Conservation (phyloP, 108 stramenopile genomes). For the Discostella stelligeroides region DNA sequence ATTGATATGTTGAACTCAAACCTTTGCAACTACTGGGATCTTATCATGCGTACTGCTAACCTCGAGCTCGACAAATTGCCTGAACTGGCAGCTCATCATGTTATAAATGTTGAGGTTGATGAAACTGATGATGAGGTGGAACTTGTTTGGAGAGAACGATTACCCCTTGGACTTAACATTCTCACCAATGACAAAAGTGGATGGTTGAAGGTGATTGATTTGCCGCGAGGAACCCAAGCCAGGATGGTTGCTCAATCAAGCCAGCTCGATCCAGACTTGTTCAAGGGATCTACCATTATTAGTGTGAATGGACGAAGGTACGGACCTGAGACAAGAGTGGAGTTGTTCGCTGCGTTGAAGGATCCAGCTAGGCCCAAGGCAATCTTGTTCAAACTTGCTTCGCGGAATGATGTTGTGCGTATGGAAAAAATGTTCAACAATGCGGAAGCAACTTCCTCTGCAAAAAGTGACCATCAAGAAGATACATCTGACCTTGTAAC, state of each 20-base stretch:
- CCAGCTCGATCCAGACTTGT: conserved; percentile 80
- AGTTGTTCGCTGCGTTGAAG: conserved; percentile 76
- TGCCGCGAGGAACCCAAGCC: conserved; percentile 89
- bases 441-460: neutral
- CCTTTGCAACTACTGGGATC: conserved; percentile 78
- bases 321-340: conserved; percentile 57
- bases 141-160: conserved; percentile 82
- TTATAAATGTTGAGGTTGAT: conserved; percentile 58
- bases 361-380: conserved; percentile 88
- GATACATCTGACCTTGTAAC: conserved; percentile 33
- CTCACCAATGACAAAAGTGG: conserved; percentile 85
- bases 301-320: conserved; percentile 84
- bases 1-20: conserved; percentile 74
- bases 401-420: conserved; percentile 63
- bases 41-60: conserved; percentile 75
- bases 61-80: conserved; percentile 65
- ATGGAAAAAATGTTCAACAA: conserved; percentile 54
- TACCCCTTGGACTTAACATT: conserved; percentile 89
- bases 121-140: conserved; percentile 60
- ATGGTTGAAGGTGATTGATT: conserved; percentile 86
- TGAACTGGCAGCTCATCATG: conserved; percentile 55
- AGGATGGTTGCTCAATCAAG: conserved; percentile 73
- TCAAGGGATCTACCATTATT: conserved; percentile 84
- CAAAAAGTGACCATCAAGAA: neutral
- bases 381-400: conserved; percentile 76